These are phyloP conservation scores for Globomyces pollinis-pini DNA, from an alignment of 192 early-diverging fungal genomes.

Conservation along the genomic window DNA sequence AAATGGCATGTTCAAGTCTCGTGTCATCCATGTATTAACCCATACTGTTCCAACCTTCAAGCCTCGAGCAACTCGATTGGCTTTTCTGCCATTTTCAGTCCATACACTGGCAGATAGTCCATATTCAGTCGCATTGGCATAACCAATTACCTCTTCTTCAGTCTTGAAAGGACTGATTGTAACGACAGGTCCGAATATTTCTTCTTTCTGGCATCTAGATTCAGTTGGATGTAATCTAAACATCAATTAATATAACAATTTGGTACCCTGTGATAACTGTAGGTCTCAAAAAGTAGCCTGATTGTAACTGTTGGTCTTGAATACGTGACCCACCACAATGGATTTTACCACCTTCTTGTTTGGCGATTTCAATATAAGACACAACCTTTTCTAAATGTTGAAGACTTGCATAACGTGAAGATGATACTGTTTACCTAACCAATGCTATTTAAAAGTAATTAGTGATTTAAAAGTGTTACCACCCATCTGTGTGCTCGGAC, in stretches of 20 bases:
- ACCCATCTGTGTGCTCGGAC: constrained; percentile 58
- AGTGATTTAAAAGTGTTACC: too few relatives aligned
- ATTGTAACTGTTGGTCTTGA: constrained; percentile 29
- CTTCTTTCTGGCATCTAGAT: constrained; percentile 50
- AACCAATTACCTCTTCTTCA: constrained; percentile 63
- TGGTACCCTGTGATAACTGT: constrained; percentile 76
- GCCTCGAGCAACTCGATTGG: constrained; percentile 48
- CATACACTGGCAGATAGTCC: constrained; percentile 71
- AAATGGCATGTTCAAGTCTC: constrained; percentile 67
- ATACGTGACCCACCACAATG: constrained; percentile 21
- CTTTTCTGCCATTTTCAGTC: constrained; percentile 53
- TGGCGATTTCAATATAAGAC: constrained; percentile 57
- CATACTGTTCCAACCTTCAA: constrained; percentile 65
- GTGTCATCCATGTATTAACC: constrained; percentile 71
- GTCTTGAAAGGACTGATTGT: constrained; percentile 64
- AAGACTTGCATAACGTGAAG: constrained; percentile 15
- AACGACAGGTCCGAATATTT: constrained; percentile 86
- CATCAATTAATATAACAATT: too few relatives aligned
- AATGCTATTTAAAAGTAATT: too few relatives aligned
- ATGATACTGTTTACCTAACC: constrained; percentile 46
- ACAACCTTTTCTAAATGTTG: constrained; percentile 64
- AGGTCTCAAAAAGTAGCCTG: constrained; percentile 73
- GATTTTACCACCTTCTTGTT: constrained; percentile 25
- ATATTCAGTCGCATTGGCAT: constrained; percentile 65
- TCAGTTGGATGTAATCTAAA: constrained; percentile 24